Conservation (phyloP, 2,329 filamentous ascomycete genomes). For the Exophiala xenobiotica region DNA sequence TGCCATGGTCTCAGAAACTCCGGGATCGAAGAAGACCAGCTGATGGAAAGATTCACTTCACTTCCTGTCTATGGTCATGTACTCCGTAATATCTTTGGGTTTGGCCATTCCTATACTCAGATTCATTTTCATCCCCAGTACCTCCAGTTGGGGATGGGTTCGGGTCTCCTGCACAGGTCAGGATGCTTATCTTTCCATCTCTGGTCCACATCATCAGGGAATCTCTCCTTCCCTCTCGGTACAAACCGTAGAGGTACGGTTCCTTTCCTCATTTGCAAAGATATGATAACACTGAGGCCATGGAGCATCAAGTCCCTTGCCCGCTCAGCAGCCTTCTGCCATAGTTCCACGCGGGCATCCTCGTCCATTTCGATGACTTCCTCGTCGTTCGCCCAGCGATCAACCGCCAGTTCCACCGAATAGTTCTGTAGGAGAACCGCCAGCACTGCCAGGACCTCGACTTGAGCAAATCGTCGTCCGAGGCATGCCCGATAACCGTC, state of each 20-base stretch:
- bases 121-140: slow-evolving; percentile 22
- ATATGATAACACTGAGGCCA: slow-evolving; percentile 63
- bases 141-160: slow-evolving; percentile 13
- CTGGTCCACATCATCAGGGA: slow-evolving; percentile 41
- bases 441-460: slow-evolving; percentile 55
- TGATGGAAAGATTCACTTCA: too few species aligned
- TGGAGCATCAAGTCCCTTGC: slow-evolving; percentile 54
- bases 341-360: slow-evolving; percentile 53
- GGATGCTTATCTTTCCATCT: slow-evolving; percentile 31
- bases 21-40: neutral
- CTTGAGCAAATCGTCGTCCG: slow-evolving; percentile 57
- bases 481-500: slow-evolving; percentile 57
- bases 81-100: neutral
- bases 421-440: slow-evolving; percentile 57
- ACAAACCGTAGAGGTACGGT: slow-evolving; percentile 66
- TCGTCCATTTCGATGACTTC: slow-evolving; percentile 54
- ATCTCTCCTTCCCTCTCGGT: slow-evolving; percentile 67
- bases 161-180: slow-evolving; percentile 14
- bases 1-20: neutral
- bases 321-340: slow-evolving; percentile 59
- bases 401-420: slow-evolving; percentile 69
- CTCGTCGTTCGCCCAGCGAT: slow-evolving; percentile 56
- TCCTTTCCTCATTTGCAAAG: slow-evolving; percentile 66
- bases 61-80: too few species aligned
- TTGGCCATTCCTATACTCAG: too few species aligned